phyloP scores from a whole-genome alignment of 805 yeast species.

The Cyberlindnera maritima region DNA sequence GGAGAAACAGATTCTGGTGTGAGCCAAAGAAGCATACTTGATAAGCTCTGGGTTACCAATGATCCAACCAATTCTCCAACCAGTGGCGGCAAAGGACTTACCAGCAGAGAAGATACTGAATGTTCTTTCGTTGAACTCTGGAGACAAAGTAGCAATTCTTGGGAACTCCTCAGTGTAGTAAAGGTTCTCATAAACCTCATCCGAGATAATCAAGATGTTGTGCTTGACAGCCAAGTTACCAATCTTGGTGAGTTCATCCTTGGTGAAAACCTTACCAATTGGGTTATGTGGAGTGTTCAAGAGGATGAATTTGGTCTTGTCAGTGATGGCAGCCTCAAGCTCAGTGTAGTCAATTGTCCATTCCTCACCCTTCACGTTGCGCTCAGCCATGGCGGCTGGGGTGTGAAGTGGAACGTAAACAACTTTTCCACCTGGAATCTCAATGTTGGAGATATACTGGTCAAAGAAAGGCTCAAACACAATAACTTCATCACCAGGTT shows the following conservation, averaged over 20 bases:
- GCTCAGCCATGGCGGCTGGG: slow-evolving; percentile 63
- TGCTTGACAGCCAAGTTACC: slow-evolving; percentile 84
- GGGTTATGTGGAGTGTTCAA: slow-evolving; percentile 97
- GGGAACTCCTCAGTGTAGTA: slow-evolving; percentile 69
- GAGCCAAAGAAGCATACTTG: slow-evolving; percentile 82
- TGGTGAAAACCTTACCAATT: slow-evolving; percentile 83
- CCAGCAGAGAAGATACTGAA: slow-evolving; percentile 97
- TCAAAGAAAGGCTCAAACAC: slow-evolving; percentile 97
- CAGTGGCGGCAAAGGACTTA: slow-evolving; percentile 97
- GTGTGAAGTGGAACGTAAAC: slow-evolving; percentile 85
- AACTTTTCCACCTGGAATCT: slow-evolving; percentile 89
- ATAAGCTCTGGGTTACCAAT: slow-evolving; percentile 83
- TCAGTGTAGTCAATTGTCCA: slow-evolving; percentile 85
- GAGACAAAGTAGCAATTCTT: slow-evolving; percentile 78
- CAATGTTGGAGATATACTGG: slow-evolving; percentile 92
- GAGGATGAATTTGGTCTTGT: slow-evolving; percentile 80
- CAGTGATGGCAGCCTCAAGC: slow-evolving; percentile 65
- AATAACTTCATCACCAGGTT: slow-evolving; percentile 90
- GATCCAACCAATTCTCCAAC: slow-evolving; percentile 98
- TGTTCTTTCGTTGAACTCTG: slow-evolving; percentile 76
- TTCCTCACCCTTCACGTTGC: slow-evolving; percentile 74
- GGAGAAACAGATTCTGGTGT: slow-evolving; percentile 90
- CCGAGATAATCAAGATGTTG: slow-evolving; percentile 80
- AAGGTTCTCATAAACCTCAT: slow-evolving; percentile 93
- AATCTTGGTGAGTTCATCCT: slow-evolving; percentile 67